Base-by-base conservation (phyloP, 305 asterid genomes). In the Ruellia speciosa region DNA sequence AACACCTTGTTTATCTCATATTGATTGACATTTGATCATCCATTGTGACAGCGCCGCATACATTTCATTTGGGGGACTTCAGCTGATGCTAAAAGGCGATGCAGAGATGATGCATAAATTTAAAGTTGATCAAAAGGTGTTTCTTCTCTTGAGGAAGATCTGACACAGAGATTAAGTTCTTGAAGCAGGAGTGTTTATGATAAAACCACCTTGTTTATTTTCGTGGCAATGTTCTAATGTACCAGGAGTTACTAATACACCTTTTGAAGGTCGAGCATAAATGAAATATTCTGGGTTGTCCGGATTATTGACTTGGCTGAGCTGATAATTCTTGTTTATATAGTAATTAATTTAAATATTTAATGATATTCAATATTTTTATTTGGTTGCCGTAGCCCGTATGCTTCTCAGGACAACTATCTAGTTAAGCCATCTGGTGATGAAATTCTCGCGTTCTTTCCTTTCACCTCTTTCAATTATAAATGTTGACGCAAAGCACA, bases 51-150 rank as follows among this genome's bases (percentile, higher is more conserved):
- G 84, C 54, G 78, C 40, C 63, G 75, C 75, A 5, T 82, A 77
- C 59, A 73, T 92, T 58, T 92, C 98, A 31, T 88, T 88, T 51
- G 98, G 98, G 65, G 98, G 94, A 51, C 96, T 90, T 69, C 98
- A 90, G 59, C 63, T 90, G 81, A 76, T 77, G 94, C 63, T 88
- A 59, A 79, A 70, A 62, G 87, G 87, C 9, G 72, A 75, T 47
- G 79, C 82, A 31, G 5, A 70, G 66, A 86, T 76, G 79, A 68
- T 75, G 82, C 79, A 60, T 4, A 77, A 85, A 70, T 86, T 84
- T 64, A 79, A 61, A 67, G 79, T 79, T 47, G 95, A 86, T 66
- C 85, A 84, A 48, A 84, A 69, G 87, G 39, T 92, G 75, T 92
- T 86, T 68, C 82, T 92, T 67, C 94, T 88, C 60, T 64, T 88